Evolutionary conservation across 192 early-diverging fungal species (phyloP).

Genomic region (Ambispora gerdemannii): DNA sequence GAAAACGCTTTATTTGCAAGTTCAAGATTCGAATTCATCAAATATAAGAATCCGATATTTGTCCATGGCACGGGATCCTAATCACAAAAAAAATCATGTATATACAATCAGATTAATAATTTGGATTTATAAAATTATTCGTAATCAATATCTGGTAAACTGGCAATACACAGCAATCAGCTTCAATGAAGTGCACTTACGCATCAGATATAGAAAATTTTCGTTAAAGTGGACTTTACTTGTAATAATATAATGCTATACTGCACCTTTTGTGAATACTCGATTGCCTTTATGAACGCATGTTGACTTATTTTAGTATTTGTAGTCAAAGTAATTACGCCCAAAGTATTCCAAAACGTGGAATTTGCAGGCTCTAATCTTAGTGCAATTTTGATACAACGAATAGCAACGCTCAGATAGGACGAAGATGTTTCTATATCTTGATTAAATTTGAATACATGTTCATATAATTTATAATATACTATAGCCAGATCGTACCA

Average conservation of each 20-base stretch:
- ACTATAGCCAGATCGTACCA: conserved; percentile 55
- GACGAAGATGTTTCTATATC: neutral
- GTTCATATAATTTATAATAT: conserved; percentile 44
- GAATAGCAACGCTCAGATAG: conserved; percentile 41
- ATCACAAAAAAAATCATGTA: neutral
- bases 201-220: too few relatives aligned
- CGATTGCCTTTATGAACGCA: conserved; percentile 76
- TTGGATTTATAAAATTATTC: neutral
- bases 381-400: conserved; percentile 55
- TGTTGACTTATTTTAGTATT: conserved; percentile 71
- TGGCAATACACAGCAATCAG: too few relatives aligned
- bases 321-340: conserved; percentile 51
- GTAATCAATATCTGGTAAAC: too few relatives aligned
- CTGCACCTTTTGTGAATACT: conserved; percentile 62
- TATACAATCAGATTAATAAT: neutral
- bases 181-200: too few relatives aligned
- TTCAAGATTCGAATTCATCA: conserved; percentile 67
- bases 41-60: conserved; percentile 79
- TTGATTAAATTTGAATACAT: conserved; percentile 25
- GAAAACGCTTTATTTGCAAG: conserved; percentile 73
- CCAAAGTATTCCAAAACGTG: conserved; percentile 71
- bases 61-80: conserved; percentile 69
- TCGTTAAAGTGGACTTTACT: too few relatives aligned
- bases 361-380: conserved; percentile 57
- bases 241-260: too few relatives aligned